Conservation (phyloP, 2,329 filamentous ascomycete species). For the Beauveria rudraprayagi region DNA sequence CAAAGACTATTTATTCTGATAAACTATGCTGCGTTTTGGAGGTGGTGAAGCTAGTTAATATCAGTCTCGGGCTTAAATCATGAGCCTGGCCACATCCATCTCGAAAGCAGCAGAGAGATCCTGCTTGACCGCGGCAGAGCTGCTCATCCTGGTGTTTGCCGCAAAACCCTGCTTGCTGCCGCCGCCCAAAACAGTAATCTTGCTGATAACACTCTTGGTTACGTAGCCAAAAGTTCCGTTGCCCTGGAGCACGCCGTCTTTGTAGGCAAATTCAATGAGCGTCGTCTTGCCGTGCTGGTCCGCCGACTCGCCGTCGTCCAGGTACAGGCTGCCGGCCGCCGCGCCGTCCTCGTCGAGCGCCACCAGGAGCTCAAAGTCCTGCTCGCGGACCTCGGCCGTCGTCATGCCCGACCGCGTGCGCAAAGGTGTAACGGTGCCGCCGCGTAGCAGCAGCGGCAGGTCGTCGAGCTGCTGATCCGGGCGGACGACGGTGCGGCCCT, state of each 20-base stretch:
- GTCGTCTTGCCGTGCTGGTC: slow-evolving; percentile 43
- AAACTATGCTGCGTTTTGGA: background rate
- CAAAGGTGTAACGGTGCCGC: slow-evolving; percentile 56
- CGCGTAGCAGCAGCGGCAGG: slow-evolving; percentile 62
- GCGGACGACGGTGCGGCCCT: slow-evolving; percentile 27
- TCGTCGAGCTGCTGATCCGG: slow-evolving; percentile 30
- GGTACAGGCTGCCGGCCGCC: slow-evolving; percentile 58
- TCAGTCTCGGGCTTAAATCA: background rate
- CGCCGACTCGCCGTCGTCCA: slow-evolving; percentile 66
- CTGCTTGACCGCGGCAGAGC: slow-evolving; percentile 2
- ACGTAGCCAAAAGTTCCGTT: slow-evolving; percentile 45
- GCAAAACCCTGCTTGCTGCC: background rate
- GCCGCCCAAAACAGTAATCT: slow-evolving; percentile 39
- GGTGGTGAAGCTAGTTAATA: background rate
- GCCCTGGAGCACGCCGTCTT: slow-evolving; percentile 38
- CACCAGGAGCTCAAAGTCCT: slow-evolving; percentile 64
- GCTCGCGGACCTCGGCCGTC: slow-evolving; percentile 52
- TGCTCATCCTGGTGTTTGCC: background rate
- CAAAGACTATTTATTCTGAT: background rate
- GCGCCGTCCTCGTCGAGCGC: slow-evolving; percentile 54
- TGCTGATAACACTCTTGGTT: slow-evolving; percentile 33
- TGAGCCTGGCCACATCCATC: background rate
- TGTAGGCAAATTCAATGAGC: slow-evolving; percentile 51
- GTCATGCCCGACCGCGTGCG: slow-evolving; percentile 51
- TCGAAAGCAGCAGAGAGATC: slow-evolving; percentile 5